These are phyloP conservation scores for Glomus cerebriforme DNA, from an alignment of 192 early-diverging fungal species.

Conservation along the genomic window DNA sequence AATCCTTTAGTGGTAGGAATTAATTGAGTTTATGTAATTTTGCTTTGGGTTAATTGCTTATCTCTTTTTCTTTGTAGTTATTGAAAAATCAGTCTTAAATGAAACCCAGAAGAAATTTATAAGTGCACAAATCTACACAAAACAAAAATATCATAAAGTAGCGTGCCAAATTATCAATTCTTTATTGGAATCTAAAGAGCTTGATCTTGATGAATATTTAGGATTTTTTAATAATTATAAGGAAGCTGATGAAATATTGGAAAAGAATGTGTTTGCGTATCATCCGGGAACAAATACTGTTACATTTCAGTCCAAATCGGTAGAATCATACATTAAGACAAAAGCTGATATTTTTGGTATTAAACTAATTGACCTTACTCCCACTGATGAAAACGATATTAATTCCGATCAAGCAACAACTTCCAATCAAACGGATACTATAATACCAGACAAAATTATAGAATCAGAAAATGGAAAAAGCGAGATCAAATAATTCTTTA, in stretches of 20 bases:
- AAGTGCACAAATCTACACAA: background rate
- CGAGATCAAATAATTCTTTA: no score
- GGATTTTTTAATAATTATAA: background rate
- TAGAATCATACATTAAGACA: constrained; percentile 9
- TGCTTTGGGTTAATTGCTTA: background rate
- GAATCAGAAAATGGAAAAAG: no score
- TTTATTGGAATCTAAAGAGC: background rate
- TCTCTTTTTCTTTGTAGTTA: background rate
- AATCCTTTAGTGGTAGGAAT: background rate
- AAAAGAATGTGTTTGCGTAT: constrained; percentile 22
- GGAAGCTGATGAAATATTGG: constrained; percentile 20
- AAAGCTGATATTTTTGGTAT: constrained; percentile 1
- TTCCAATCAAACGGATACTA: no score
- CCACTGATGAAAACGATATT: no score
- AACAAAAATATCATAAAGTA: background rate
- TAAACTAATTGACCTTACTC: no score
- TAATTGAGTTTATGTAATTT: background rate
- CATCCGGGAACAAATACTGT: constrained; percentile 6
- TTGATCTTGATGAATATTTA: background rate
- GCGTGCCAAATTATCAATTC: background rate
- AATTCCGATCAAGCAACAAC: no score
- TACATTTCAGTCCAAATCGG: constrained; percentile 22
- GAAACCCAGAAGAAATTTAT: background rate
- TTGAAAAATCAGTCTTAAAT: background rate
- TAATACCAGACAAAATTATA: no score